These are phyloP conservation scores for Hyaloscypha hepaticicola DNA, from an alignment of 495 filamentous ascomycete species.

Conservation along the genomic window DNA sequence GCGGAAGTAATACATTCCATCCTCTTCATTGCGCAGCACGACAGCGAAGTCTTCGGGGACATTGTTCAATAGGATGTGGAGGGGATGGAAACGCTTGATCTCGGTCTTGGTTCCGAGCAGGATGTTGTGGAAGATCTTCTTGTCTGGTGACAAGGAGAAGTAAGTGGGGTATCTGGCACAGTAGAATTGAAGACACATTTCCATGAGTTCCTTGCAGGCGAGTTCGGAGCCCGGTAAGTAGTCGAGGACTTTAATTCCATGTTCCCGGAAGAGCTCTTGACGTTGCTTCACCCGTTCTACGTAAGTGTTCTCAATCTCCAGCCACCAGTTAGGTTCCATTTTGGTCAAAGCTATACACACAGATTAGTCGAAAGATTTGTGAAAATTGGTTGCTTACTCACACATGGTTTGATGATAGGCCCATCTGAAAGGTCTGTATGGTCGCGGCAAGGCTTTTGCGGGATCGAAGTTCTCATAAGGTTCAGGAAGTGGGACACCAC, in stretches of 20 bases:
- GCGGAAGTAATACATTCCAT: conserved; percentile 73
- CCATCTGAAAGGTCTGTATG: conserved; percentile 84
- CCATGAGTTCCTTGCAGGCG: conserved; percentile 87
- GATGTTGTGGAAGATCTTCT: conserved; percentile 64
- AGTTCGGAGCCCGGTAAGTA: conserved; percentile 76
- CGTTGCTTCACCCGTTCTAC: conserved; percentile 67
- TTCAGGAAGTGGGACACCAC: conserved; percentile 72
- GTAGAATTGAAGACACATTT: conserved; percentile 80
- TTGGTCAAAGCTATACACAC: conserved; percentile 65
- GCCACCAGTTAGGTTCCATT: conserved; percentile 85
- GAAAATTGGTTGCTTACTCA: conserved; percentile 43
- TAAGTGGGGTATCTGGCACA: conserved; percentile 77
- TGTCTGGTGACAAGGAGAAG: conserved; percentile 63
- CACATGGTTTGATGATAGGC: conserved; percentile 93
- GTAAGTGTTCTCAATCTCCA: conserved; percentile 84
- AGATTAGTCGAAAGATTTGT: conserved; percentile 15
- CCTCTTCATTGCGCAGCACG: conserved; percentile 68
- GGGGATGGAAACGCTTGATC: conserved; percentile 61
- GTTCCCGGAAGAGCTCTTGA: conserved; percentile 60
- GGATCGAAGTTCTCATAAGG: conserved; percentile 67
- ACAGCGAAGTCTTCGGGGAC: conserved; percentile 88
- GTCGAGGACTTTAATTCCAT: conserved; percentile 65
- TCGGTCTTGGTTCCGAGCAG: conserved; percentile 67
- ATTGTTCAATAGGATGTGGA: conserved; percentile 76
- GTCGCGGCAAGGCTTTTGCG: conserved; percentile 62